Percentiles rank a stretch among this genome's conserved stretches.
Evolutionary conservation across 2,329 filamentous ascomycete genomes (phyloP).

Genomic region (Teratosphaeria epicoccoides): DNA sequence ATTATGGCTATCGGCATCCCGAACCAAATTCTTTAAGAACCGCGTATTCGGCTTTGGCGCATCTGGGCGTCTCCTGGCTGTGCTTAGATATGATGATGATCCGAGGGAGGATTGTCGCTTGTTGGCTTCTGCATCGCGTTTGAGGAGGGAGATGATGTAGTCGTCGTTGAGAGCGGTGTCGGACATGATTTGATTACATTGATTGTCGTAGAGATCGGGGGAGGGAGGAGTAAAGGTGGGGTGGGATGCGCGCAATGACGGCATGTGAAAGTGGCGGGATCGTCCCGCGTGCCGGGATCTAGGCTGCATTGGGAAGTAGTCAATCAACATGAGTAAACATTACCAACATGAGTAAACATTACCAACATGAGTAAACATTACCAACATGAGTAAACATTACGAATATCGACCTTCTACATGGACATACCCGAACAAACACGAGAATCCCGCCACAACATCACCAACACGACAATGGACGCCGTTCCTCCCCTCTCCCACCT

Average conservation of each 20-base stretch:
- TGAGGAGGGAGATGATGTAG: constrained; percentile 68
- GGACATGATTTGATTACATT: too few relatives aligned
- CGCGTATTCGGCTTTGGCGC: constrained; percentile 82
- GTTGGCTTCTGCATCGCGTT: constrained; percentile 63
- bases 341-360: neutral
- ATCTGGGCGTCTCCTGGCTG: constrained; percentile 6
- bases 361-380: neutral
- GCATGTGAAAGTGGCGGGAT: neutral
- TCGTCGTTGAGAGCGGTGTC: constrained; percentile 42
- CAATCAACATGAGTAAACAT: neutral
- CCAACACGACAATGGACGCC: neutral
- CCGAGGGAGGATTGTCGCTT: neutral
- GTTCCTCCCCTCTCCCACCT: neutral
- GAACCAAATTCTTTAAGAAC: constrained; percentile 80
- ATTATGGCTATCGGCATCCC: constrained; percentile 82
- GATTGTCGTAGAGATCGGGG: too few relatives aligned
- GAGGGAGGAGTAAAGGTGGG: too few relatives aligned
- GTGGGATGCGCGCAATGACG: neutral
- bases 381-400: neutral
- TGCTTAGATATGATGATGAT: neutral
- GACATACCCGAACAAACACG: neutral
- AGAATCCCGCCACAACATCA: too few relatives aligned
- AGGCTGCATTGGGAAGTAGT: neutral
- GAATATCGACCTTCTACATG: too few relatives aligned
- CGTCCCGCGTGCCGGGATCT: neutral